Evolutionary conservation across 2,329 filamentous ascomycete genomes (phyloP).

Genomic region (Myriosclerotinia curreyana): DNA sequence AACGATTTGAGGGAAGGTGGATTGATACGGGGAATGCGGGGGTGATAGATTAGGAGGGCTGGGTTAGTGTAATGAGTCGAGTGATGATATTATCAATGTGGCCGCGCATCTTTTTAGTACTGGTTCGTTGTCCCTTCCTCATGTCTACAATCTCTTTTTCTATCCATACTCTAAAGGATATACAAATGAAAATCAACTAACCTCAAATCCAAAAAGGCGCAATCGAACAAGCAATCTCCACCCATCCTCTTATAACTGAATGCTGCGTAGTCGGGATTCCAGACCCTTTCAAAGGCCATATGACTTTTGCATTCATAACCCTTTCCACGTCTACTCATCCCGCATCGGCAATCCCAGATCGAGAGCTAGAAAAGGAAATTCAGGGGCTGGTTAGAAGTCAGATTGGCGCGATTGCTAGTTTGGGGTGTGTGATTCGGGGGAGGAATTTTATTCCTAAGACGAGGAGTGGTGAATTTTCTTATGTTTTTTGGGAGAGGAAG

Average conservation of each 20-base stretch:
- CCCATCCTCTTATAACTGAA: slow-evolving; percentile 75
- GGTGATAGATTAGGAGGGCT: slow-evolving; percentile 73
- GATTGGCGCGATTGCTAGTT: slow-evolving; percentile 80
- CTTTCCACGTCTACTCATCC: slow-evolving; percentile 52
- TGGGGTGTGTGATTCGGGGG: slow-evolving; percentile 83
- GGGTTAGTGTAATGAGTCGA: slow-evolving; percentile 62
- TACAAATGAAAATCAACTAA: background rate
- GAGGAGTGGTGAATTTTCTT: slow-evolving; percentile 40
- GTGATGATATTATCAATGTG: slow-evolving; percentile 93
- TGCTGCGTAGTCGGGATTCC: slow-evolving; percentile 84
- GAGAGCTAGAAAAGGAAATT: slow-evolving; percentile 55
- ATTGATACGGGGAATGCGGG: slow-evolving; percentile 90
- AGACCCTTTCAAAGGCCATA: slow-evolving; percentile 81
- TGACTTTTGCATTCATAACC: slow-evolving; percentile 86
- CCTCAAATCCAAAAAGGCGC: slow-evolving; percentile 52
- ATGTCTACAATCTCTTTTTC: background rate
- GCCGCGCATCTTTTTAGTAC: slow-evolving; percentile 88
- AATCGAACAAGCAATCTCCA: slow-evolving; percentile 87
- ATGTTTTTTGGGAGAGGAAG: too few relatives aligned
- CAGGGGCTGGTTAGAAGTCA: slow-evolving; percentile 71
- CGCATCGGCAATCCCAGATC: slow-evolving; percentile 49
- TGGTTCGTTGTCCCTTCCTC: slow-evolving; percentile 50
- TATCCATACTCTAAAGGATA: background rate
- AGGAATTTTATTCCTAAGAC: slow-evolving; percentile 89
- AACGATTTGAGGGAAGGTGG: slow-evolving; percentile 78